Evolutionary conservation across 352 stramenopile species (phyloP).

Genomic region (Albugo candida): DNA sequence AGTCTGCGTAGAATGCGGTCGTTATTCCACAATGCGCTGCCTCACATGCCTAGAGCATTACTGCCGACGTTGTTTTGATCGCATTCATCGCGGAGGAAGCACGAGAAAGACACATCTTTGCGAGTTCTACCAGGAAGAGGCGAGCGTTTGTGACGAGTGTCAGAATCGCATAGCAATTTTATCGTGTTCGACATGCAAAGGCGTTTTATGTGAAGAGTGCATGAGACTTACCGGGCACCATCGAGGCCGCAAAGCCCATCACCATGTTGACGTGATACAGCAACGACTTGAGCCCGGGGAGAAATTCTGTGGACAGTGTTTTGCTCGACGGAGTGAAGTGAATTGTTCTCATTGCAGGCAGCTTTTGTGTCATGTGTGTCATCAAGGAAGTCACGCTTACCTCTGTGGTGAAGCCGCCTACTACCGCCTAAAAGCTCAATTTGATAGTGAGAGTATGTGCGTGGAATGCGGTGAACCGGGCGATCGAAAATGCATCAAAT

Average conservation of each 20-base stretch:
- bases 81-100: conserved; percentile 41
- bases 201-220: conserved; percentile 48
- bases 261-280: conserved; percentile 24
- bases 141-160: conserved; percentile 48
- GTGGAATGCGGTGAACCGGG: conserved; percentile 55
- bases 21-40: conserved; percentile 33
- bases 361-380: conserved; percentile 34
- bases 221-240: conserved; percentile 29
- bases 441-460: conserved; percentile 40
- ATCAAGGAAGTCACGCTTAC: conserved; percentile 21
- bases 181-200: conserved; percentile 38
- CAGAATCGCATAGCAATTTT: conserved; percentile 41
- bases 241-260: conserved; percentile 16
- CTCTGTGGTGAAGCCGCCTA: conserved; percentile 46
- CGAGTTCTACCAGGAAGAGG: conserved; percentile 37
- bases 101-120: conserved; percentile 24
- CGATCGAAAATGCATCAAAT: conserved; percentile 39
- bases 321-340: conserved; percentile 24
- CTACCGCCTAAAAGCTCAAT: conserved; percentile 19
- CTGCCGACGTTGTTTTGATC: conserved; percentile 52
- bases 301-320: conserved; percentile 46
- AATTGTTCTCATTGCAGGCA: conserved; percentile 31
- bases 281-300: conserved; percentile 20
- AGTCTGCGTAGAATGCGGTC: conserved; percentile 53
- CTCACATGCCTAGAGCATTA: conserved; percentile 64